Base-by-base conservation (phyloP, 2,329 filamentous ascomycete species). In the Fonsecaea erecta region DNA sequence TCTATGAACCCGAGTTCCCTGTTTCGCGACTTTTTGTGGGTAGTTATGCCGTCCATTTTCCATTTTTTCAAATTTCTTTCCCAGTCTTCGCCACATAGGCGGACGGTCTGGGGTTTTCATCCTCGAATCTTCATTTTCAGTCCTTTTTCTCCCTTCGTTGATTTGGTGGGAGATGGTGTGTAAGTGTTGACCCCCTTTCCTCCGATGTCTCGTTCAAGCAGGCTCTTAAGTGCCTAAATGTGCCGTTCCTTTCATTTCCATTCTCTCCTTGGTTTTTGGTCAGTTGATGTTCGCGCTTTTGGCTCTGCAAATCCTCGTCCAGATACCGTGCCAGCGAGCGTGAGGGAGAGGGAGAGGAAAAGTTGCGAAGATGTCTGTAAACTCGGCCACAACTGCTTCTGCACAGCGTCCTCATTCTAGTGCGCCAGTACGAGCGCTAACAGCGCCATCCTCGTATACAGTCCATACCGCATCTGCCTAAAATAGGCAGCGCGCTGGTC, bases 361-460 rank as follows among this genome's bases (percentile, higher is more conserved):
- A 12, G 5, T 14, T 11, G 11, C 32, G 8, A n/a, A 5, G 14
- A n/a, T 3, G 16, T 5, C 11, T 24, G 12, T 18, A 24, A 11
- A 48, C 18, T 48, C 43, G 11, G 43, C n/a, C n/a, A 26, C 46
- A 52, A 52, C 28, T 43, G 18, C 12, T 37, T 32, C 21, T 11
- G 21, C 57, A 4, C 8, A n/a, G 6, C 6, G 3, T 21, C 14
- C 28, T 52, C 43, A n/a, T 61, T 35, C 21, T 48, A 61, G 24
- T 37, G 51, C 18, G 84, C 88, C 90, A 99, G 90, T 78, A 98
- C 92, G 78, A 98, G 84, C 71, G 95, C 95, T 78, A 99, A 85
- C 81, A 99, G 81, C 73, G 95, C 95, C 95, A 99, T 99, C 77
- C 95, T 90, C 79, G 91, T 96, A 85, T 97, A 98, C 74, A 99